Base-by-base conservation (phyloP, 129 eudicot species). In the Flaveria bidentis region DNA sequence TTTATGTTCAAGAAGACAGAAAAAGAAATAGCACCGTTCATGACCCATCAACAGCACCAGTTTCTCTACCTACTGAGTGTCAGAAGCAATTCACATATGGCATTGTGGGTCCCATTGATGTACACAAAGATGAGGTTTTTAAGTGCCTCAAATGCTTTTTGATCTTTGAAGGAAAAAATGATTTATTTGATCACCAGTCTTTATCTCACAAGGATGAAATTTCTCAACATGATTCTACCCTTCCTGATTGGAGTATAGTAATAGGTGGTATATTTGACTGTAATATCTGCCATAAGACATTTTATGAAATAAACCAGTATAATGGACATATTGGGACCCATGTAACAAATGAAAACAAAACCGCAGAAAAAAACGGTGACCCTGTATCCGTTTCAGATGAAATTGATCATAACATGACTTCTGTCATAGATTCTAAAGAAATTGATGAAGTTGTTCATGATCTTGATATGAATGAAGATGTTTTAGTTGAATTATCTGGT, bases 241-340 rank as follows among this genome's bases (percentile, higher is more conserved):
- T 86, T 39, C 79, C 86, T 61, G 95, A 88, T 28, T 89, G 79
- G 78, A 82, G 82, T 44, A 70, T 89, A 68, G 77, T 85, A 57
- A 89, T 66, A 73, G 90, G 82, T 71, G 97, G 97, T 67, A 76
- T 79, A 60, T 91, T 76, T 58, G 92, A 86, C 56, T 88, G 95
- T 72, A 86, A 80, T 50, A 72, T 86, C 75, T 88, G 94, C 78
- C 82, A 82, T 39, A 85, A 79, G 69, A 79, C 81, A 67, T 91
- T 88, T 79, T 39, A 18, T 74, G 91, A 88, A 63, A 85, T 77
- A 56, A 81, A 60, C 64, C 69, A 83, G 62, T 86, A 84, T 67
- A 84, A 85, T 82, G 88, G 78, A 57, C 96, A 88, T 68, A 72
- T 88, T 72, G 92, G 92, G 30, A 79, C 76, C 36, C 96, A 85